phyloP scores from a whole-genome alignment of 768 basidiomycete species.

The Boletales sp. region DNA sequence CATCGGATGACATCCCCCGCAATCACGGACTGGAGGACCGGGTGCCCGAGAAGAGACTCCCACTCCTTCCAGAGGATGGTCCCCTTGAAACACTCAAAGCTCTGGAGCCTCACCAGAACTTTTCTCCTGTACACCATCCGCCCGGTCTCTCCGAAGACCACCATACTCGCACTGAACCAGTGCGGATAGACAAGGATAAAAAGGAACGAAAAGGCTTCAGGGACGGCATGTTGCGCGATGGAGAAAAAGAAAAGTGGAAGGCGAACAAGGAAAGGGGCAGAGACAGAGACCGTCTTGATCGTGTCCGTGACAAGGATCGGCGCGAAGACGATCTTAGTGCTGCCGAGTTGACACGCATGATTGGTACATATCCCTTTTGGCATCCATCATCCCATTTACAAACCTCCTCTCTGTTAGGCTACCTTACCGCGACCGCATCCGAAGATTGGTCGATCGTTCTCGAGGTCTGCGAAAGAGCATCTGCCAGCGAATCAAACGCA shows the following conservation, averaged over 20 bases:
- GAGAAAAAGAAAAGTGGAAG: conserved; percentile 32
- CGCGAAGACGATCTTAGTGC: conserved; percentile 43
- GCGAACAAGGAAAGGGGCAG: conserved; percentile 35
- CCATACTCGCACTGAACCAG: conserved; percentile 17
- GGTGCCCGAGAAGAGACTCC: conserved; percentile 26
- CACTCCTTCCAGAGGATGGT: conserved; percentile 23
- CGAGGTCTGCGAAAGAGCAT: conserved; percentile 84
- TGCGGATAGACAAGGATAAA: conserved; percentile 39
- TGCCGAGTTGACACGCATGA: conserved; percentile 65
- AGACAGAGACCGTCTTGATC: conserved; percentile 31
- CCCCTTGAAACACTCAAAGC: conserved; percentile 56
- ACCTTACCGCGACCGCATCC: conserved; percentile 70
- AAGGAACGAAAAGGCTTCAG: conserved; percentile 57
- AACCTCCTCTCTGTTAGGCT: conserved; percentile 41
- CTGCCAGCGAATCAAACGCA: conserved; percentile 63
- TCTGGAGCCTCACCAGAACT: conserved; percentile 51
- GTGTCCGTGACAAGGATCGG: conserved; percentile 27
- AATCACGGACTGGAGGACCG: conserved; percentile 20
- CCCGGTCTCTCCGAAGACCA: conserved; percentile 32
- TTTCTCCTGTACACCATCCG: conserved; percentile 6
- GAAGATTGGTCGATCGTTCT: conserved; percentile 82
- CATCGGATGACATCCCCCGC: conserved; percentile 1
- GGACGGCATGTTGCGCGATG: conserved; percentile 38
- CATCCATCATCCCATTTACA: background rate
- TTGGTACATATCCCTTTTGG: conserved; percentile 42